Evolutionary conservation across 2,329 filamentous ascomycete genomes (phyloP), one percentile per base, ranked within the genome.

Genomic region (Clarireedia sp.): DNA sequence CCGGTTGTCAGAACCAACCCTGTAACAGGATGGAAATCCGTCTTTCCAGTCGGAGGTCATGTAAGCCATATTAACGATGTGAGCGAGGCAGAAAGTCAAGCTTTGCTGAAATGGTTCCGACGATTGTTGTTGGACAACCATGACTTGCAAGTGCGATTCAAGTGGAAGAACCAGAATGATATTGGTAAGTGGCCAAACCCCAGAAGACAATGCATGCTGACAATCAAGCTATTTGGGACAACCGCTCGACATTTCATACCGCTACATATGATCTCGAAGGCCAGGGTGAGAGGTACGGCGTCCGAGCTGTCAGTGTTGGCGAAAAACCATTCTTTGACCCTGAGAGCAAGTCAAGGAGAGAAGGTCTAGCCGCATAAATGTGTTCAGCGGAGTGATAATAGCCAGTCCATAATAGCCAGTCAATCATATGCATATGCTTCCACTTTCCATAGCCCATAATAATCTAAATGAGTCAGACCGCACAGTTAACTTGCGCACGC

Each of bases 1-100:
- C 79, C 78, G 0, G 75, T 82, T 3, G 67, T 82, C 23, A 74
- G 79, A 41, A 81, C 78, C 9, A 81, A 82, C 64, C 79, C 78
- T 0, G 77, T 82, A 0, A 81, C 78, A 0, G 78, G 79, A 1
- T 82, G 79, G 78, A 80, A 79, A 66, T 74, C 70, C 37, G 64
- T 81, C 36, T 81, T 80, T 59, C 75, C 77, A 2, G 71, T 79
- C 2, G 78, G 78, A 14, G 72, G 72, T 12, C 77, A 80, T 62
- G 73, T 78, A 1, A 66, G 71, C 36, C 70, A 74, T 57, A 78
- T 82, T 66, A 78, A 81, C 59, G 77, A 72, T 1, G 66, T 82
- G 5, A 73, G 71, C 0, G 68, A 74, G 3, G 70, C 72, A 2
- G 79, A 82, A 68, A 76, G 73, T 57, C 67, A 72, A 51, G 66